phyloP scores from a whole-genome alignment of 371 early-diverging fungal species.

The Vairimorpha ceranae region DNA sequence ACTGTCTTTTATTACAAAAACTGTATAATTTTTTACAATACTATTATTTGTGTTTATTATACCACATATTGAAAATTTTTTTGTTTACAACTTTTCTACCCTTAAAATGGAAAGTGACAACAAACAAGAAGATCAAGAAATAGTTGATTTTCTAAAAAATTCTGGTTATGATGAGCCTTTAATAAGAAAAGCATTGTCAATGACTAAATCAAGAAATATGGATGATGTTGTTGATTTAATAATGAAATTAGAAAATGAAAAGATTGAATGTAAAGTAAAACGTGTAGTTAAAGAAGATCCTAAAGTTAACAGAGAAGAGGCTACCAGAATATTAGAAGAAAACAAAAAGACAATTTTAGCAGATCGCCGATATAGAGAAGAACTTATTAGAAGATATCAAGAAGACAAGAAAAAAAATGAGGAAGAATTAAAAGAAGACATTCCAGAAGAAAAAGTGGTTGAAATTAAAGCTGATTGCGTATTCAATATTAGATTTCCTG shows the following conservation, averaged over 20 bases:
- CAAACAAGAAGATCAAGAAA: conserved; percentile 6
- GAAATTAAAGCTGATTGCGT: conserved; percentile 26
- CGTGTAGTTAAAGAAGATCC: background rate
- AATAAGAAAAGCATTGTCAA: conserved; percentile 8
- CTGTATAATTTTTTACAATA: no score
- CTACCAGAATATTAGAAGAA: conserved; percentile 6
- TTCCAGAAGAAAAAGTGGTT: conserved; percentile 8
- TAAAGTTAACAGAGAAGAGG: background rate
- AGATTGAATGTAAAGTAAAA: background rate
- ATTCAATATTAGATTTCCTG: conserved; percentile 24
- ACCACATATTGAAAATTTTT: no score
- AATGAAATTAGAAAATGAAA: conserved; percentile 1
- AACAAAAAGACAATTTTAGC: conserved; percentile 15
- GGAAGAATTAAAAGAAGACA: background rate
- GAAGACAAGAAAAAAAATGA: conserved; percentile 18
- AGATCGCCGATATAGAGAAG: conserved; percentile 23
- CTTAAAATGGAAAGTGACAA: background rate
- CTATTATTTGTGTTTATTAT: no score
- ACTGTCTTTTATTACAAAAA: no score
- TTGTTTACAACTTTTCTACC: no score
- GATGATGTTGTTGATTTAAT: conserved; percentile 28
- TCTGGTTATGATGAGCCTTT: conserved; percentile 18
- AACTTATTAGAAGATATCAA: conserved; percentile 17
- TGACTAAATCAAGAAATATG: conserved; percentile 17
- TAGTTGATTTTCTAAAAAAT: conserved; percentile 13